Percentiles rank a stretch among this genome's conserved stretches.
phyloP scores from a whole-genome alignment of 192 early-diverging fungal species.

The Coemansia sp. region DNA sequence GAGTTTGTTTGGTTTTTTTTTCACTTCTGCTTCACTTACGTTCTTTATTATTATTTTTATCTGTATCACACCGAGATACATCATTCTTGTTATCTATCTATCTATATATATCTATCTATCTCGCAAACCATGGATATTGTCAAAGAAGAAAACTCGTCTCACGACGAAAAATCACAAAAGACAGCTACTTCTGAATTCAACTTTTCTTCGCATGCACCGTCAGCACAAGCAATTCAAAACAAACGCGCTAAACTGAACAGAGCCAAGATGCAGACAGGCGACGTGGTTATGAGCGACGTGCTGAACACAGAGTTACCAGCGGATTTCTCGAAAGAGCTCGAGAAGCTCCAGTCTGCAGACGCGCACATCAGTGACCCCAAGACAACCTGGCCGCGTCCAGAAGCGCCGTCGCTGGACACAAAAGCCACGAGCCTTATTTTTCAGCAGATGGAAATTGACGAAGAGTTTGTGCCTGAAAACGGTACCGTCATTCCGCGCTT shows the following conservation, averaged over 20 bases:
- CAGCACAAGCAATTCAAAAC: constrained; percentile 21
- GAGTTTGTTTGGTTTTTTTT: background rate
- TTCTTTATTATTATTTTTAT: background rate
- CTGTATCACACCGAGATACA: too few relatives aligned
- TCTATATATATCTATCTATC: background rate
- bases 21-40: background rate
- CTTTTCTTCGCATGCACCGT: constrained; percentile 32
- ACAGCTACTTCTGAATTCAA: constrained; percentile 23
- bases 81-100: background rate
- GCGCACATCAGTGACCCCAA: constrained; percentile 29
- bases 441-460: constrained; percentile 96
- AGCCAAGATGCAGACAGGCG: constrained; percentile 28
- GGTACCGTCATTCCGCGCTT: constrained; percentile 71
- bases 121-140: background rate
- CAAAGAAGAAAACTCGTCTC: background rate
- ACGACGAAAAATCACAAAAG: background rate
- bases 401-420: constrained; percentile 32
- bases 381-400: constrained; percentile 28
- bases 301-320: constrained; percentile 30
- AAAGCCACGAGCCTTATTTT: constrained; percentile 66
- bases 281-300: constrained; percentile 20
- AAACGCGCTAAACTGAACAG: constrained; percentile 46
- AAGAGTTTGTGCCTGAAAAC: constrained; percentile 60
- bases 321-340: constrained; percentile 56
- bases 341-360: constrained; percentile 37